Percentiles rank a stretch among this genome's conserved stretches.
Conservation (phyloP, 2,329 filamentous ascomycete genomes). For the Sclerotinia minor region DNA sequence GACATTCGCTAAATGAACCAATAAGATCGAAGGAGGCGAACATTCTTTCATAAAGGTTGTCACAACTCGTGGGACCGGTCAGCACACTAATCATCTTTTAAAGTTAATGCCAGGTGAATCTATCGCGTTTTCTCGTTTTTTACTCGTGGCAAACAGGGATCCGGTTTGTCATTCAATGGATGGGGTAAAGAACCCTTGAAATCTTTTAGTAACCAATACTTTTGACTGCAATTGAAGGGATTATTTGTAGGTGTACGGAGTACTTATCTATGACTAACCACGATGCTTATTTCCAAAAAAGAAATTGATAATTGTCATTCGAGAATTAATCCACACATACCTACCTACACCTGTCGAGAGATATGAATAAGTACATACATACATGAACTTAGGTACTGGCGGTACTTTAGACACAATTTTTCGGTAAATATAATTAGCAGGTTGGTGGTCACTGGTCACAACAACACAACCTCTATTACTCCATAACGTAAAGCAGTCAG, state of each 20-base stretch:
- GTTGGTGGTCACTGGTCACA: too few relatives aligned
- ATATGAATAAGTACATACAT: too few relatives aligned
- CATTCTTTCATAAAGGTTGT: slow-evolving; percentile 7
- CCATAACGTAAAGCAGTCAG: background rate
- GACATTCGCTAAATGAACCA: background rate
- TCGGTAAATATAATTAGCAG: background rate
- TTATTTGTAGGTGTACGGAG: too few relatives aligned
- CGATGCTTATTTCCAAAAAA: too few relatives aligned
- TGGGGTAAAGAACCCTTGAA: background rate
- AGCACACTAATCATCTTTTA: slow-evolving; percentile 3
- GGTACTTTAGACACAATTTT: background rate
- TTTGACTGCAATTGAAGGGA: background rate
- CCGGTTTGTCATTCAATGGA: background rate
- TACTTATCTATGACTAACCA: too few relatives aligned
- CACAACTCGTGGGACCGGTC: slow-evolving; percentile 3
- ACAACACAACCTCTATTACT: background rate
- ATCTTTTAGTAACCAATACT: background rate
- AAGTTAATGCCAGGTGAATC: slow-evolving; percentile 9
- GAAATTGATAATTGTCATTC: too few relatives aligned
- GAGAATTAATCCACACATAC: too few relatives aligned
- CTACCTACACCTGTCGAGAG: too few relatives aligned
- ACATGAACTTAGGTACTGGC: too few relatives aligned
- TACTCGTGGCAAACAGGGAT: slow-evolving; percentile 19
- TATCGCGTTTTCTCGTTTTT: slow-evolving; percentile 20
- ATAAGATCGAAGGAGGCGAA: background rate